phyloP scores from a whole-genome alignment of 495 filamentous ascomycete genomes.

The Penicillium odoratum region DNA sequence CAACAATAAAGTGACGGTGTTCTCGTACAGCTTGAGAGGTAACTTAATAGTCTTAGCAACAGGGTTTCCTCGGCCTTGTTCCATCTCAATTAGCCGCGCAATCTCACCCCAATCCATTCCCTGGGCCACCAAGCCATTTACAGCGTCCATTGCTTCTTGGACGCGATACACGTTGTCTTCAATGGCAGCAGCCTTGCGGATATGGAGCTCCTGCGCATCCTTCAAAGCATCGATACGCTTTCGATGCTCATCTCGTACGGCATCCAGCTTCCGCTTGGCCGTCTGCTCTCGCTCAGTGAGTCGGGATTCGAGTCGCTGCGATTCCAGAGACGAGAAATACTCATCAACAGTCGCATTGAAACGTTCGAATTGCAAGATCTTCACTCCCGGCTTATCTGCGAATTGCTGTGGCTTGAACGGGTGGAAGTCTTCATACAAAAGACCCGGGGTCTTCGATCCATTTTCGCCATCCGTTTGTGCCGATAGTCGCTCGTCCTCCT shows the following conservation, averaged over 20 bases:
- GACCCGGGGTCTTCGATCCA: slow-evolving; percentile 40
- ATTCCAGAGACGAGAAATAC: slow-evolving; percentile 95
- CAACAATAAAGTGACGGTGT: slow-evolving; percentile 79
- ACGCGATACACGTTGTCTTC: slow-evolving; percentile 86
- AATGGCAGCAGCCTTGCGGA: slow-evolving; percentile 86
- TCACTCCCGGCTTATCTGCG: slow-evolving; percentile 59
- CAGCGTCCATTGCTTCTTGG: slow-evolving; percentile 84
- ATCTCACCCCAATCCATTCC: slow-evolving; percentile 98
- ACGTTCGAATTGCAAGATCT: slow-evolving; percentile 71
- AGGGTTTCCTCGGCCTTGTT: slow-evolving; percentile 75
- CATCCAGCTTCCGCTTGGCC: slow-evolving; percentile 79
- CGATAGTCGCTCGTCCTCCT: slow-evolving; percentile 42
- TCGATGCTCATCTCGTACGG: slow-evolving; percentile 75
- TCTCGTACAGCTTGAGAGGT: slow-evolving; percentile 85
- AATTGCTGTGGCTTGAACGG: slow-evolving; percentile 89
- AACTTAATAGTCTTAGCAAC: slow-evolving; percentile 86
- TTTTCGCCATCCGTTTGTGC: slow-evolving; percentile 38
- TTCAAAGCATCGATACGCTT: slow-evolving; percentile 82
- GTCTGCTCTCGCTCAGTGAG: slow-evolving; percentile 77
- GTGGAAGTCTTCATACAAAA: slow-evolving; percentile 94
- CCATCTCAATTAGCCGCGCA: slow-evolving; percentile 80
- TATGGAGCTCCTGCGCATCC: slow-evolving; percentile 74
- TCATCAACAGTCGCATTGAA: slow-evolving; percentile 94
- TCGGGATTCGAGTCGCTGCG: slow-evolving; percentile 83
- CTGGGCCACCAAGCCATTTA: slow-evolving; percentile 84